Conservation (phyloP, 495 filamentous ascomycete genomes). For the Xanthoparmelia taractica region DNA sequence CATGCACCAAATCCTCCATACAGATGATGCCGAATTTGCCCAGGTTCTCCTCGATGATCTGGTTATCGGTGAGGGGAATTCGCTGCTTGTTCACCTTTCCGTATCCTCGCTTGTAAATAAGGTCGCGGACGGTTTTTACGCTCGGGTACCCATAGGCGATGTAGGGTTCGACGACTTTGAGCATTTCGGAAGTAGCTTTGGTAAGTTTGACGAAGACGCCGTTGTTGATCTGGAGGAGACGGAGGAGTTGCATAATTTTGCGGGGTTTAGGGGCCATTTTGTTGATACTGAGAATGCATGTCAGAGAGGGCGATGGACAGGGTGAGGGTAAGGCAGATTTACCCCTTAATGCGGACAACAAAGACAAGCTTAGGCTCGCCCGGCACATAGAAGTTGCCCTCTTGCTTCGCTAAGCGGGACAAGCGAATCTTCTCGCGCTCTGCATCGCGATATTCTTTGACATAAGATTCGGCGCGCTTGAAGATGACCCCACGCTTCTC, state of each 20-base stretch:
- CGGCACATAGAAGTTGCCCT: slow-evolving; percentile 86
- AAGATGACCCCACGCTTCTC: slow-evolving; percentile 96
- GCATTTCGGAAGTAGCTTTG: slow-evolving; percentile 97
- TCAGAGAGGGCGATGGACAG: slow-evolving; percentile 8
- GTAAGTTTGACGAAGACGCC: slow-evolving; percentile 95
- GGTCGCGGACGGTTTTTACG: slow-evolving; percentile 96
- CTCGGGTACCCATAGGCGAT: slow-evolving; percentile 99
- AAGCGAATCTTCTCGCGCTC: slow-evolving; percentile 99
- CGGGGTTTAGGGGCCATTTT: slow-evolving; percentile 99
- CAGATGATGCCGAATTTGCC: slow-evolving; percentile 99
- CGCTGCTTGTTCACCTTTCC: slow-evolving; percentile 97
- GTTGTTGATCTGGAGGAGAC: slow-evolving; percentile 99
- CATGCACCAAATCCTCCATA: slow-evolving; percentile 98
- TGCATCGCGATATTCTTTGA: slow-evolving; percentile 95
- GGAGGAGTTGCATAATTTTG: slow-evolving; percentile 98
- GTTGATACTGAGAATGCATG: slow-evolving; percentile 71
- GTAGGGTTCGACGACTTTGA: slow-evolving; percentile 96
- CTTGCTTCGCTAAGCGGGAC: slow-evolving; percentile 74
- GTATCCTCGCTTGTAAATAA: slow-evolving; percentile 99
- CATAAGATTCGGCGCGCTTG: slow-evolving; percentile 99
- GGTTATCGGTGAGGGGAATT: slow-evolving; percentile 92
- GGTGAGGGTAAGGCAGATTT: slow-evolving; percentile 26
- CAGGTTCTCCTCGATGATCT: slow-evolving; percentile 89
- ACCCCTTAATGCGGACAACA: slow-evolving; percentile 98
- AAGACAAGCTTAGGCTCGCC: slow-evolving; percentile 97